phyloP scores from a whole-genome alignment of 2,329 filamentous ascomycete genomes.

The Stagonosporopsis rhizophila region DNA sequence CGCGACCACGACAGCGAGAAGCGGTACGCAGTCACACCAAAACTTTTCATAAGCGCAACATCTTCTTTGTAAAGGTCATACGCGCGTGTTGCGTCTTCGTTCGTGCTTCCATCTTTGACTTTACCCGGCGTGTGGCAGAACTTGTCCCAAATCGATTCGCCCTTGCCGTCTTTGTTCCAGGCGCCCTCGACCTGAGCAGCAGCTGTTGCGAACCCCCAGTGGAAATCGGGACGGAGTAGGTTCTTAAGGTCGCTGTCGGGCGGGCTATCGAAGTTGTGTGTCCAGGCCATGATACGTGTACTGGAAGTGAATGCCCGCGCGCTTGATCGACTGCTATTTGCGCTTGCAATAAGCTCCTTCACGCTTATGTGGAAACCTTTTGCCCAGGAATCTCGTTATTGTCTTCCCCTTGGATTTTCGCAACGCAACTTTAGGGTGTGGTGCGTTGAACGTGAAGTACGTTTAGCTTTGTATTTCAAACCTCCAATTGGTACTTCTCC shows the following conservation, averaged over 20 bases:
- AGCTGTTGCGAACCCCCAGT: slow-evolving; percentile 54
- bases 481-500: not conserved
- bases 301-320: not conserved
- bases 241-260: slow-evolving; percentile 17
- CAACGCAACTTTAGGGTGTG: not conserved
- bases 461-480: not conserved
- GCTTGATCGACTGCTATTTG: not conserved
- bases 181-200: slow-evolving; percentile 56
- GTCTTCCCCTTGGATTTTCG: not conserved
- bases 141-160: slow-evolving; percentile 52
- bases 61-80: slow-evolving; percentile 59
- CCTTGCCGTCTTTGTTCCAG: slow-evolving; percentile 54
- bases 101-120: slow-evolving; percentile 50
- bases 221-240: slow-evolving; percentile 48
- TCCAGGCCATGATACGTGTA: slow-evolving; percentile 11
- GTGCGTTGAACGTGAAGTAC: not conserved
- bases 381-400: not conserved
- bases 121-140: slow-evolving; percentile 52
- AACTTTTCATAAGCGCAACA: slow-evolving; percentile 27
- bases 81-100: slow-evolving; percentile 32
- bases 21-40: slow-evolving; percentile 29
- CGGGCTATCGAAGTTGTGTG: slow-evolving; percentile 13
- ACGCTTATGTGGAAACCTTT: too few species aligned
- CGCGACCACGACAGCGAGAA: slow-evolving; percentile 30
- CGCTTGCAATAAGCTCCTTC: too few species aligned